Evolutionary conservation across 106 monocot genomes (phyloP), one percentile per base, ranked within the genome.

Genomic region (Narthecium ossifragum): DNA sequence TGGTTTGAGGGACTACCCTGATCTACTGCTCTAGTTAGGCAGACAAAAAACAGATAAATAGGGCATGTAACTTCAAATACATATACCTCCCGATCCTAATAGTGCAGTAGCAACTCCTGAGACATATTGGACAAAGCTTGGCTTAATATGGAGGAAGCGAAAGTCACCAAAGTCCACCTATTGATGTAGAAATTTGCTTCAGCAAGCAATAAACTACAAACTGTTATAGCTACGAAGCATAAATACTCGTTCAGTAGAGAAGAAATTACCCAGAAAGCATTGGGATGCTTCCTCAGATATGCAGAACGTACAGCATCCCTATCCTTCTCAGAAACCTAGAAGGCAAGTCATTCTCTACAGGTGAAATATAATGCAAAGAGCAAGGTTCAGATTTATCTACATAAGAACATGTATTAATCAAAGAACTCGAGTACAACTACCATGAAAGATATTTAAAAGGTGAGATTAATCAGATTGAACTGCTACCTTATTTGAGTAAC

Each of bases 161-260:
- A 96, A 90, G 63, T 96, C 94, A 60, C 94, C 94, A 76, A 86
- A 90, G 66, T 90, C 90, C 70, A 90, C 94, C 93, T 93, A 48
- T 63, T 11, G 11, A 34, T 43, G 20, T 20, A 63, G 39, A 51
- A 15, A 8, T 37, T 31, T 49, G 4, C 30, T 45, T 53, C 32
- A 72, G 17, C 51, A 63, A 20, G n/a, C 14, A 65, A 54, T 34
- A 25, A 43, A 29, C 4, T 21, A 23, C 8, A 18, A 31, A 27
- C 10, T 26, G 52, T 14, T 3, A 46, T 11, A 51, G 36, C 20
- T 23, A 56, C 0, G 23, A 8, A 38, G n/a, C n/a, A 53, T 3
- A 61, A 39, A 54, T 13, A 38, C 28, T 10, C 27, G n/a, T 43
- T 31, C n/a, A 40, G 36, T 43, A 14, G 25, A 27, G 4, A 20